These are phyloP conservation scores for Penicillium sp. DNA, from an alignment of 2,329 filamentous ascomycete genomes.

Conservation along the genomic window DNA sequence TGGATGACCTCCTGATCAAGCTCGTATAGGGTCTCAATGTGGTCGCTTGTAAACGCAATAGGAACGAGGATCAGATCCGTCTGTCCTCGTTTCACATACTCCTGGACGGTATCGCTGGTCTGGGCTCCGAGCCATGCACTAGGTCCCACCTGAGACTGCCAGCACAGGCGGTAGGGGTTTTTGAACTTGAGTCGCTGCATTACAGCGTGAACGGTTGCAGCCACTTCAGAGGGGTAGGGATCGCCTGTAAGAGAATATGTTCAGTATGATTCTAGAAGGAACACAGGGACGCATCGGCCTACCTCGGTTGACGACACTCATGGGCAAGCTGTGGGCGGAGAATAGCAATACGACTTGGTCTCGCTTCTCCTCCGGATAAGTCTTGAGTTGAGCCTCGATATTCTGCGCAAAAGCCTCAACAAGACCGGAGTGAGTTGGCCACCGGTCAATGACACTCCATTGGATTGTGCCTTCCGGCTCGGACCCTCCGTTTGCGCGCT, in stretches of 20 bases:
- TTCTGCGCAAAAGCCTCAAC: constrained; percentile 90
- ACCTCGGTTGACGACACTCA: constrained; percentile 95
- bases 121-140: constrained; percentile 94
- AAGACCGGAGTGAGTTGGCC: constrained; percentile 86
- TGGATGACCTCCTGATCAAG: constrained; percentile 93
- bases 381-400: constrained; percentile 77
- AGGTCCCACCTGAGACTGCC: constrained; percentile 97
- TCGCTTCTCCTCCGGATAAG: constrained; percentile 77
- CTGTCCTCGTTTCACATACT: constrained; percentile 86
- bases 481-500: constrained; percentile 52
- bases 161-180: constrained; percentile 89
- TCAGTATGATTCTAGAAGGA: neutral
- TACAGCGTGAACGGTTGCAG: constrained; percentile 93
- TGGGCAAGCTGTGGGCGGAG: constrained; percentile 91
- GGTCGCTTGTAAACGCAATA: constrained; percentile 97
- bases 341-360: constrained; percentile 83
- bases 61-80: constrained; percentile 88
- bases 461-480: constrained; percentile 67
- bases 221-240: constrained; percentile 91
- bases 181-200: constrained; percentile 84
- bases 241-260: constrained; percentile 57
- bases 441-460: constrained; percentile 98
- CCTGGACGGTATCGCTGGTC: constrained; percentile 79
- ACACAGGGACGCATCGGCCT: constrained; percentile 20
- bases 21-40: constrained; percentile 96